Conservation (phyloP, 257 asterid species). For the Solanum phureja region DNA sequence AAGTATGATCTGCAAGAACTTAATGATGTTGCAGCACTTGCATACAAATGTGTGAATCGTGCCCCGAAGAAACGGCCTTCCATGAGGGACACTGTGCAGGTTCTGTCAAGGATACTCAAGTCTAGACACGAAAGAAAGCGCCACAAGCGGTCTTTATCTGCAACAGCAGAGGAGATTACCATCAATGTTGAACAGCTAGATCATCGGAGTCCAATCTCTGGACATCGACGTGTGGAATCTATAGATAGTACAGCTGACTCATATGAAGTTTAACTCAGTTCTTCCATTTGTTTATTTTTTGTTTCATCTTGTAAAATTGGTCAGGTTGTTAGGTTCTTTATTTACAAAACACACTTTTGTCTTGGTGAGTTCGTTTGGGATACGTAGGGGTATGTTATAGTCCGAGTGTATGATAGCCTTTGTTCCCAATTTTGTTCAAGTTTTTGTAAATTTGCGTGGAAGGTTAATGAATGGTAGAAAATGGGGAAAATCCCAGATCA, state of each 20-base stretch:
- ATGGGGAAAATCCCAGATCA: not conserved
- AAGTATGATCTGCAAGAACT: slow-evolving; percentile 55
- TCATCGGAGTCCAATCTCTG: slow-evolving; percentile 25
- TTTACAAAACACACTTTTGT: not conserved
- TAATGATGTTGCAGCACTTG: slow-evolving; percentile 64
- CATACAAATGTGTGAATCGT: slow-evolving; percentile 65
- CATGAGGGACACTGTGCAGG: slow-evolving; percentile 81
- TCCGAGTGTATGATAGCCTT: slow-evolving; percentile 12
- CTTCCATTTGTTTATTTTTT: slow-evolving; percentile 1
- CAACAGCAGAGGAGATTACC: slow-evolving; percentile 33
- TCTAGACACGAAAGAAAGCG: slow-evolving; percentile 29
- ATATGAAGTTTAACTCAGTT: slow-evolving; percentile 30
- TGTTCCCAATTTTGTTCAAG: not conserved
- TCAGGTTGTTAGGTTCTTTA: not conserved
- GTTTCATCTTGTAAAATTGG: slow-evolving; percentile 20
- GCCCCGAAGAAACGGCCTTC: slow-evolving; percentile 58
- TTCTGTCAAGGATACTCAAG: slow-evolving; percentile 54
- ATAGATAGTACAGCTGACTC: slow-evolving; percentile 61
- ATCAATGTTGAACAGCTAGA: slow-evolving; percentile 35
- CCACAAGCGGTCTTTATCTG: slow-evolving; percentile 29
- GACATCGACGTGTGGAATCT: slow-evolving; percentile 57
- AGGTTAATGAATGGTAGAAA: slow-evolving; percentile 7
- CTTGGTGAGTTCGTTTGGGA: slow-evolving; percentile 10
- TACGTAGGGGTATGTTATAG: slow-evolving; percentile 1
- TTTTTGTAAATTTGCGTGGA: slow-evolving; percentile 7